phyloP scores from a whole-genome alignment of 495 filamentous ascomycete species.

The Daldinia concentrica region DNA sequence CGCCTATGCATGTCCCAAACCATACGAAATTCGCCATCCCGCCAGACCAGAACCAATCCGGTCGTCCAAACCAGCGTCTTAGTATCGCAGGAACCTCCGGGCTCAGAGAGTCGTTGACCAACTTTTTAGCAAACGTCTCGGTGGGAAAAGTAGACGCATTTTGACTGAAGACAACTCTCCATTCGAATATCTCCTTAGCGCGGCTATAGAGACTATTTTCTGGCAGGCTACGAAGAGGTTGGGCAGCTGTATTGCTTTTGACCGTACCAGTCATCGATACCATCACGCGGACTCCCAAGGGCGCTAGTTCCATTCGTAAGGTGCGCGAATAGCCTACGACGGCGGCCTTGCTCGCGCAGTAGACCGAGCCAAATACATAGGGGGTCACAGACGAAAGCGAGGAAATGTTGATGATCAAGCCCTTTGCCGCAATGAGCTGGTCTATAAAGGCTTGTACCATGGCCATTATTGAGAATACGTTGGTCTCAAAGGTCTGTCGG shows the following conservation, averaged over 20 bases:
- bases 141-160: slow-evolving; percentile 54
- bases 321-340: slow-evolving; percentile 60
- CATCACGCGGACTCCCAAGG: slow-evolving; percentile 64
- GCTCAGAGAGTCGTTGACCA: slow-evolving; percentile 51
- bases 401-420: slow-evolving; percentile 65
- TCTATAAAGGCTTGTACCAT: slow-evolving; percentile 65
- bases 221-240: slow-evolving; percentile 51
- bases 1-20: slow-evolving; percentile 49
- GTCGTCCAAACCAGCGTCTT: slow-evolving; percentile 53
- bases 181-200: slow-evolving; percentile 53
- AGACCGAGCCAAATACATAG: slow-evolving; percentile 60
- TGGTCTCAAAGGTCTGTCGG: slow-evolving; percentile 67
- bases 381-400: slow-evolving; percentile 58
- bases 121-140: slow-evolving; percentile 48
- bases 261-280: slow-evolving; percentile 62
- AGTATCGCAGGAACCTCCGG: slow-evolving; percentile 48
- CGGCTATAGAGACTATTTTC: slow-evolving; percentile 54
- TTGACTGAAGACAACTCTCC: slow-evolving; percentile 57
- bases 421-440: slow-evolving; percentile 61
- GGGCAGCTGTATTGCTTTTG: slow-evolving; percentile 55
- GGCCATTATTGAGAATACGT: slow-evolving; percentile 67
- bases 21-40: slow-evolving; percentile 49
- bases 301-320: slow-evolving; percentile 62
- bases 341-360: slow-evolving; percentile 64
- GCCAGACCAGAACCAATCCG: slow-evolving; percentile 61